Evolutionary conservation across 1,284 basidiomycete species (phyloP), one percentile per base, ranked within the genome.

Genomic region (Ustilago crameri): DNA sequence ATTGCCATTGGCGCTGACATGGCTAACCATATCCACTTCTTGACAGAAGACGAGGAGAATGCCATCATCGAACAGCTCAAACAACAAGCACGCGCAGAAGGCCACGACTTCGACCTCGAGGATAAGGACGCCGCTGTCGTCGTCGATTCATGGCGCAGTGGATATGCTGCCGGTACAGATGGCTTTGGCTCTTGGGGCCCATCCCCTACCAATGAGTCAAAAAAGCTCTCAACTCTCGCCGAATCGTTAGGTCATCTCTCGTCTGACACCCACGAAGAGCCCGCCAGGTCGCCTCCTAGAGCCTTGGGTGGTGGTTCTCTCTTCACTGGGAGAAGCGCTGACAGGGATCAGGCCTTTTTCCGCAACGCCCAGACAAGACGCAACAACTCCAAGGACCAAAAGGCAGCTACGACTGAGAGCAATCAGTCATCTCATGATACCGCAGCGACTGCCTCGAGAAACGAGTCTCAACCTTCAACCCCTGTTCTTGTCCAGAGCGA

Each of bases 31-130:
- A 18, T 59, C n/a, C 47, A 73, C 58, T 80, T 79, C 23, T 61
- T 80, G 42, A 80, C 77, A 9, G 78, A 80, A 41, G 75, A 78
- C 49, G 78, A 80, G 54, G 78, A 80, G 34, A 71, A 80, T 49
- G 78, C 68, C 48, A 79, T 80, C 55, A 79, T 80, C 42, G 70
- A 77, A 23, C 75, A 80, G 57, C 68, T 80, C 44, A 65, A 69
- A 35, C 43, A 49, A 40, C 69, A 78, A 34, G 68, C 67, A 18
- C 58, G 63, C 12, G 61, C 47, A 32, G 74, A 76, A 20, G 70
- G 60, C 9, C 55, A 61, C 9, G 60, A 68, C 44, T 73, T 71
- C 45, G 57, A 62, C 47, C 42, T 51, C 26, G 64, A 68, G 35
- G 45, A 58, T 15, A 20, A 41, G 18, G n/a, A 45, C 12, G 42